Evolutionary conservation across 179 eudicot species (phyloP).

Genomic region (Drosera spatulata): DNA sequence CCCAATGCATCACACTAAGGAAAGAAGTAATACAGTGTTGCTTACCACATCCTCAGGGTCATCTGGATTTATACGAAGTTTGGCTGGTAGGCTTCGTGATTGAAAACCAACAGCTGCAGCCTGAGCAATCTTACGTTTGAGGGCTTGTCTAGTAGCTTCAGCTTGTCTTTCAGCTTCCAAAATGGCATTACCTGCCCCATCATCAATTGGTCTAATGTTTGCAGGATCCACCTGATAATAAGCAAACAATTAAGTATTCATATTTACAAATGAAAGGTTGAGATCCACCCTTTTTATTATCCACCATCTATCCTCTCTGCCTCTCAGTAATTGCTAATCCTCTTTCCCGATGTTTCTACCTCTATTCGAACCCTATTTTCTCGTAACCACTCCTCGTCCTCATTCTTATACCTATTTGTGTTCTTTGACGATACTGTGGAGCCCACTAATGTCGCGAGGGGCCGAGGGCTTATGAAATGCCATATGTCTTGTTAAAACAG

Average conservation of each 20-base stretch:
- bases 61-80: conserved; percentile 76
- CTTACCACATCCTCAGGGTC: conserved; percentile 93
- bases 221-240: conserved; percentile 81
- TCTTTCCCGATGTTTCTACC: too few relatives aligned
- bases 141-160: conserved; percentile 84
- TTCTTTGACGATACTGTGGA: too few relatives aligned
- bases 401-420: too few relatives aligned
- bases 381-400: too few relatives aligned
- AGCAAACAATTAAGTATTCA: too few relatives aligned
- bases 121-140: conserved; percentile 92
- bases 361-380: too few relatives aligned
- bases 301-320: too few relatives aligned
- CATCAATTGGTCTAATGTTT: conserved; percentile 64
- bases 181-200: conserved; percentile 45
- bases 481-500: not conserved
- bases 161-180: conserved; percentile 82
- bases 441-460: too few relatives aligned
- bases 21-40: not conserved
- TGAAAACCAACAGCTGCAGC: conserved; percentile 63
- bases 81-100: conserved; percentile 58
- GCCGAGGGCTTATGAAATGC: too few relatives aligned
- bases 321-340: too few relatives aligned
- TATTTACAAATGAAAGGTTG: too few relatives aligned
- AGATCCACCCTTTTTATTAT: too few relatives aligned
- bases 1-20: not conserved